Conservation (phyloP, 208 protist species). For the Crithidia fasciculata region DNA sequence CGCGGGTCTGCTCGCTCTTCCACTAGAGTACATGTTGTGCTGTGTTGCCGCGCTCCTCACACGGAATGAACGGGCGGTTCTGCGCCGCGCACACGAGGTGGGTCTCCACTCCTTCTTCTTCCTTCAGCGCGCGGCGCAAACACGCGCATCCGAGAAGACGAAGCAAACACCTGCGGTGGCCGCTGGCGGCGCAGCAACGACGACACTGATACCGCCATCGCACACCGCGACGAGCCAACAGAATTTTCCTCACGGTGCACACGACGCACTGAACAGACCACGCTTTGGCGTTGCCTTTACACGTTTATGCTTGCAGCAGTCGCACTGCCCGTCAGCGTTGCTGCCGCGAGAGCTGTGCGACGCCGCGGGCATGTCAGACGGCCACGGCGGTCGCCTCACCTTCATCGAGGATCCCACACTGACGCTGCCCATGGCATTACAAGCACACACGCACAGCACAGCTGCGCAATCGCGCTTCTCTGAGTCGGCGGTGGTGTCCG, state of each 20-base stretch:
- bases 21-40: constrained; percentile 31
- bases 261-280: background rate
- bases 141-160: background rate
- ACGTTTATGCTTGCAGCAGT: constrained; percentile 28
- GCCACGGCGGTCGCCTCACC: constrained; percentile 2
- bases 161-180: background rate
- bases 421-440: background rate
- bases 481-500: constrained; percentile 9
- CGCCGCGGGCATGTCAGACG: constrained; percentile 12
- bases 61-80: constrained; percentile 24
- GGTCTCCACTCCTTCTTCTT: constrained; percentile 42
- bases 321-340: constrained; percentile 12
- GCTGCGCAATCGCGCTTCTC: background rate
- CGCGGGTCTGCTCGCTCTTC: constrained; percentile 18
- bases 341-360: constrained; percentile 25
- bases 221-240: too few species aligned
- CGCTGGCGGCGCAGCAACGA: background rate
- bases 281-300: constrained; percentile 28
- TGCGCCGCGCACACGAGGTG: constrained; percentile 25
- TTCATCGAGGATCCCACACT: constrained; percentile 37
- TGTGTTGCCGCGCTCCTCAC: constrained; percentile 31
- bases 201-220: too few species aligned
- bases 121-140: constrained; percentile 9
- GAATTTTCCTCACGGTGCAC: too few species aligned
- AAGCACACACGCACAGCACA: background rate